These are phyloP conservation scores for Colletotrichum godetiae DNA, from an alignment of 2,329 filamentous ascomycete genomes.

Conservation along the genomic window DNA sequence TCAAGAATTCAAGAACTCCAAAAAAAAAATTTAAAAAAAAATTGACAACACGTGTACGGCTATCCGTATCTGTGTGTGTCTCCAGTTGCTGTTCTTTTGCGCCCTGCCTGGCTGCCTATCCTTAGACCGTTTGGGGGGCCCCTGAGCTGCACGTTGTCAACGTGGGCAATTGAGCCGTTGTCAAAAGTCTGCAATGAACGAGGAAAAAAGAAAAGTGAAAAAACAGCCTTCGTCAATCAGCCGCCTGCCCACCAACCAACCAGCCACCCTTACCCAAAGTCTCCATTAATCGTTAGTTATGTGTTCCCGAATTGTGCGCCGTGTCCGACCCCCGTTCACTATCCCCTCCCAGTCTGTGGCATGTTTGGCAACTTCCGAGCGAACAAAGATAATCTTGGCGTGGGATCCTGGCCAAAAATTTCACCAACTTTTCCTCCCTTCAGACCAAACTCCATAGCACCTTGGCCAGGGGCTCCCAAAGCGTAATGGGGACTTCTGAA, in stretches of 20 bases:
- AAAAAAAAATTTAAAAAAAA: background rate
- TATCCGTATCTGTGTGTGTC: background rate
- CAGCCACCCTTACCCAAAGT: background rate
- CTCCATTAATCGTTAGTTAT: background rate
- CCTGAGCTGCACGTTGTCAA: constrained; percentile 13
- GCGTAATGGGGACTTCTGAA: constrained; percentile 17
- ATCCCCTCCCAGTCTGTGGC: background rate
- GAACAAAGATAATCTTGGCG: background rate
- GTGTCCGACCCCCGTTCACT: constrained; percentile 18
- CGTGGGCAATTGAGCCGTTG: constrained; percentile 24
- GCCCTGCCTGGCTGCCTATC: background rate
- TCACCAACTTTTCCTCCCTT: background rate
- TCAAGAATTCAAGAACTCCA: background rate
- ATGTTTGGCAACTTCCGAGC: constrained; percentile 14
- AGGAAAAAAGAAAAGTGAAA: background rate
- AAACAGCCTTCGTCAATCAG: constrained; percentile 1
- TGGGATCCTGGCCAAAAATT: background rate
- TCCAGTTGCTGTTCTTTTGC: background rate
- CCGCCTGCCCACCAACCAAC: background rate
- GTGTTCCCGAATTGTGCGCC: constrained; percentile 20
- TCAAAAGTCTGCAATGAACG: constrained; percentile 7
- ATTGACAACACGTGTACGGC: background rate
- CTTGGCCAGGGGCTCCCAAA: background rate
- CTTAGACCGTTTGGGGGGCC: too few relatives aligned
- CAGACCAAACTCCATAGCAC: background rate